Evolutionary conservation across 768 basidiomycete species (phyloP).

Genomic region (Termitomyces sp.): DNA sequence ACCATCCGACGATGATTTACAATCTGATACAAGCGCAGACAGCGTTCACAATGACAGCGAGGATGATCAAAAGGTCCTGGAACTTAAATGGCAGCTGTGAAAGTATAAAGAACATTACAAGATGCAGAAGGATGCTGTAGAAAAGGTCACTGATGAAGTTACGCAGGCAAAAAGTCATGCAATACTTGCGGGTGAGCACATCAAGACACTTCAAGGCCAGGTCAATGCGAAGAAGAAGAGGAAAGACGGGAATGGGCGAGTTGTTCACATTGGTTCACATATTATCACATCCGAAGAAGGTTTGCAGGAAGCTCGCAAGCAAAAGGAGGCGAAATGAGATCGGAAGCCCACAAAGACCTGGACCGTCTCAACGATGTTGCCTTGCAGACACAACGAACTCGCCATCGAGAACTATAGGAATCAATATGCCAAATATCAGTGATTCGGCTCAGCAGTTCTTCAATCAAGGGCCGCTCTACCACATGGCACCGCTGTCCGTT

Average conservation of each 20-base stretch:
- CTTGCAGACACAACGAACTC: too few relatives aligned
- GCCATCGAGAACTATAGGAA: too few relatives aligned
- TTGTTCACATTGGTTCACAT: not conserved
- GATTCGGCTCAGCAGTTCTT: too few relatives aligned
- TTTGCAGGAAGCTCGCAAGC: not conserved
- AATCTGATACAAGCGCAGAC: not conserved
- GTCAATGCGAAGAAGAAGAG: not conserved
- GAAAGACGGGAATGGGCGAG: not conserved
- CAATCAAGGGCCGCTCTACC: too few relatives aligned
- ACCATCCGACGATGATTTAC: too few relatives aligned
- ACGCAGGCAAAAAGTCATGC: not conserved
- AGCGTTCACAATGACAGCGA: not conserved
- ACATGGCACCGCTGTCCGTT: too few relatives aligned
- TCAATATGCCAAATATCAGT: too few relatives aligned
- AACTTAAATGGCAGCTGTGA: not conserved
- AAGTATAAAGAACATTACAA: not conserved
- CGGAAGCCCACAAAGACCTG: not conserved
- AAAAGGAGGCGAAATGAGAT: not conserved
- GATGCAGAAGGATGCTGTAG: not conserved
- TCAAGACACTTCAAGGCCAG: not conserved
- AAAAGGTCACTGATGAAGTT: not conserved
- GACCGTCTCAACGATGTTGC: too few relatives aligned
- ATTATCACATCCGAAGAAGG: not conserved
- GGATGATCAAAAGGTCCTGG: not conserved
- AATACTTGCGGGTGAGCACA: constrained; percentile 1